Conservation (phyloP, 1,284 basidiomycete genomes). For the Bjerkandera adusta region DNA sequence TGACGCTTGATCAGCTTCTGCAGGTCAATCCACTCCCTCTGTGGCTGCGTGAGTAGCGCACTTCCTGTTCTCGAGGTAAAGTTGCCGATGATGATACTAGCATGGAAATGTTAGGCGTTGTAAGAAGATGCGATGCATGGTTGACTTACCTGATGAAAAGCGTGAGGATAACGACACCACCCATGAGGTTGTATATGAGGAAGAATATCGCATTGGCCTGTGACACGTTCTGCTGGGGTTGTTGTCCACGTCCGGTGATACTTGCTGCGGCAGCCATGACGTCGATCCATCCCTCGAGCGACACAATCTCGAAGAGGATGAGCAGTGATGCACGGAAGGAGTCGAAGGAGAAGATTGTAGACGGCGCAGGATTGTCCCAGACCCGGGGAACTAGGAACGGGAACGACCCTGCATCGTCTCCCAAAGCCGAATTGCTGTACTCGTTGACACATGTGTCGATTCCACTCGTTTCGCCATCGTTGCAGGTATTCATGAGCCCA, state of each 20-base stretch:
- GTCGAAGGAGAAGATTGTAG: constrained; percentile 91
- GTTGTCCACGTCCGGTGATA: constrained; percentile 68
- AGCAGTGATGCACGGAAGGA: constrained; percentile 83
- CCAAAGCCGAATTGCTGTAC: constrained; percentile 61
- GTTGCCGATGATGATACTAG: constrained; percentile 92
- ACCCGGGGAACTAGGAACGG: constrained; percentile 79
- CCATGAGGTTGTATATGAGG: constrained; percentile 90
- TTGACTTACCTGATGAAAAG: constrained; percentile 77
- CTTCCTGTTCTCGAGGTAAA: constrained; percentile 86
- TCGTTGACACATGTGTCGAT: constrained; percentile 76
- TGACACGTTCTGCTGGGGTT: constrained; percentile 71
- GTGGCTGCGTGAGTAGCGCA: constrained; percentile 84
- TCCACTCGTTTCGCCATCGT: constrained; percentile 62
- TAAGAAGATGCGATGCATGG: background rate
- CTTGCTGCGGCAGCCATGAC: constrained; percentile 85
- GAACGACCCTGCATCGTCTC: constrained; percentile 41
- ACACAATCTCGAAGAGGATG: constrained; percentile 97
- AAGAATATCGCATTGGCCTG: constrained; percentile 91
- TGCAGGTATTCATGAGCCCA: constrained; percentile 85
- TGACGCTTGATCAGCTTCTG: constrained; percentile 89
- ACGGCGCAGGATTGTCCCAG: constrained; percentile 86
- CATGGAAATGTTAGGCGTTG: background rate
- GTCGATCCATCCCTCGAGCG: constrained; percentile 94
- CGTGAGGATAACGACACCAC: constrained; percentile 87
- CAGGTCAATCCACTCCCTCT: constrained; percentile 94